Evolutionary conservation across 345 rosid species (phyloP).

Genomic region (Abelmoschus esculentus): DNA sequence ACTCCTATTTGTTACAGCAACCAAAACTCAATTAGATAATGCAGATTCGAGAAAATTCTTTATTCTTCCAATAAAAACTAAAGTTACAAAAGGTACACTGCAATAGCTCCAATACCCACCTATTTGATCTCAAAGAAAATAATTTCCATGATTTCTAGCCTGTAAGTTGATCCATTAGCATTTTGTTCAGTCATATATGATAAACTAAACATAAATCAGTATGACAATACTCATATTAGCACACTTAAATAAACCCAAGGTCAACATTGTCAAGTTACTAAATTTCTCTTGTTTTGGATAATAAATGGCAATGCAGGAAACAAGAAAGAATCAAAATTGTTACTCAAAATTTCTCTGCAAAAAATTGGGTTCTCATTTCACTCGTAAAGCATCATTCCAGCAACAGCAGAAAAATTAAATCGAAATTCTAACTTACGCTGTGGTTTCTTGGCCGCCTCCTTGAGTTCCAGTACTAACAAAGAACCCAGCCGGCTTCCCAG

Average conservation of each 20-base stretch:
- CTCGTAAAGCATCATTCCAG: neutral
- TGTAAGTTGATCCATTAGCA: neutral
- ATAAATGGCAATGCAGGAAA: no score
- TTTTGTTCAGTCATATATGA: neutral
- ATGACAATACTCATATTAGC: neutral
- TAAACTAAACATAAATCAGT: neutral
- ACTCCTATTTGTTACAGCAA: neutral
- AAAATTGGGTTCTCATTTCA: neutral
- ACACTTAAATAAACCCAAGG: neutral
- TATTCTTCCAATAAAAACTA: neutral
- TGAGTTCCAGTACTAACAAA: constrained; percentile 75
- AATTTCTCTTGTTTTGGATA: neutral
- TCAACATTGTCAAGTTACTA: neutral
- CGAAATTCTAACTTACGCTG: constrained; percentile 38
- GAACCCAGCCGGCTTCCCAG: constrained; percentile 83
- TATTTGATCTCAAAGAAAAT: neutral
- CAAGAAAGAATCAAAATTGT: no score
- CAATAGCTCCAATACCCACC: neutral
- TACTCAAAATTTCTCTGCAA: neutral
- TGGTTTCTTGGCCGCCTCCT: constrained; percentile 91
- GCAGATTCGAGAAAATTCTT: neutral
- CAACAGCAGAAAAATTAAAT: neutral
- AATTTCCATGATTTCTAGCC: neutral
- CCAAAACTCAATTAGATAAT: neutral
- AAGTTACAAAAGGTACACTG: neutral